Evolutionary conservation across 1,284 basidiomycete species (phyloP).

Genomic region (Sanguinoderma infundibulare): DNA sequence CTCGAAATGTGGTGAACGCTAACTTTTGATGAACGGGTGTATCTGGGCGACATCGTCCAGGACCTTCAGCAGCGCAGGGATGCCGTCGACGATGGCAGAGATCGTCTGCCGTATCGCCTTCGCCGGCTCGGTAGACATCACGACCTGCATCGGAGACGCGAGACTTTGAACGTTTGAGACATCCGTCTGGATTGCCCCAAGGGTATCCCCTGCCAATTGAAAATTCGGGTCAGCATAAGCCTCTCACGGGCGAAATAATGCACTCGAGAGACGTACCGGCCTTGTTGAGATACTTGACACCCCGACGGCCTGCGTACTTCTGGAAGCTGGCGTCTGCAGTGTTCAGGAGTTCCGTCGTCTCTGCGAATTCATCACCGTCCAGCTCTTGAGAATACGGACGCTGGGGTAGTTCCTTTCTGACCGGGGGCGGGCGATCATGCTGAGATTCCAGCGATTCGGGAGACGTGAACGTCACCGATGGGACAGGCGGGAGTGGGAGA

Average conservation of each 20-base stretch:
- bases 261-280: neutral
- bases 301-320: neutral
- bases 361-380: neutral
- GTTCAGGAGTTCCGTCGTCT: neutral
- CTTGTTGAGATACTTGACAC: neutral
- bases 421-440: neutral
- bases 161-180: slow-evolving; percentile 1
- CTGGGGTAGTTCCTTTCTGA: neutral
- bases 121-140: neutral
- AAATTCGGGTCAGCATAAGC: neutral
- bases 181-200: neutral
- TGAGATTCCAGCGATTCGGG: neutral
- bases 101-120: slow-evolving; percentile 3
- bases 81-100: slow-evolving; percentile 25
- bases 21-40: slow-evolving; percentile 34
- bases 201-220: neutral
- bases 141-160: neutral
- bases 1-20: neutral
- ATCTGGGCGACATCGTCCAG: slow-evolving; percentile 32
- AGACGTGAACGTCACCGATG: neutral
- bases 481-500: neutral
- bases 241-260: neutral
- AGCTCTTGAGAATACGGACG: neutral
- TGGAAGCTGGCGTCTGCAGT: neutral
- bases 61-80: slow-evolving; percentile 29